Conservation (phyloP, 768 basidiomycete genomes). For the Pleurotus salmoneostramineus region DNA sequence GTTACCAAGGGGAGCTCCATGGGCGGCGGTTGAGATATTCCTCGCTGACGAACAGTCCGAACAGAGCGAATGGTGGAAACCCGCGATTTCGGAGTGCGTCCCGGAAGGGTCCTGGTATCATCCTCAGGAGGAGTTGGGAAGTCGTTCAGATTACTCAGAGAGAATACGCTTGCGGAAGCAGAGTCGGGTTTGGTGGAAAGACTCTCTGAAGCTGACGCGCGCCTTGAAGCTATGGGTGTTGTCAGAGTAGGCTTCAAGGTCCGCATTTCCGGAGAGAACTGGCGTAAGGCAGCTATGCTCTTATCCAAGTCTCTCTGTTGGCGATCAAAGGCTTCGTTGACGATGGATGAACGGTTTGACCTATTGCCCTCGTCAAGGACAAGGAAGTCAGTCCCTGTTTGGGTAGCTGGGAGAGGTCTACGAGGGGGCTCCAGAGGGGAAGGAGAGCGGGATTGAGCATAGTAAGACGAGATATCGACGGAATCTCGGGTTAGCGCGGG, state of each 20-base stretch:
- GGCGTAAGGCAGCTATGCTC: constrained; percentile 55
- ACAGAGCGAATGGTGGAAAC: neutral
- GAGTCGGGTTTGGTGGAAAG: constrained; percentile 24
- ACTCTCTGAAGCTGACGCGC: constrained; percentile 14
- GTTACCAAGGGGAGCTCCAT: neutral
- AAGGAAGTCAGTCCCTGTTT: constrained; percentile 30
- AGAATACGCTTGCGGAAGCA: constrained; percentile 48
- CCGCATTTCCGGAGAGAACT: constrained; percentile 29
- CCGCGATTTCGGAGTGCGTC: constrained; percentile 1
- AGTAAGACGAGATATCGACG: constrained; percentile 22
- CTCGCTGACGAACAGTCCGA: neutral
- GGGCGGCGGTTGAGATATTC: neutral
- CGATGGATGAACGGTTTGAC: constrained; percentile 14
- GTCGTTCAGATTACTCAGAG: constrained; percentile 61
- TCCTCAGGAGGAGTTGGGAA: constrained; percentile 61
- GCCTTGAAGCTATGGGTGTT: constrained; percentile 9
- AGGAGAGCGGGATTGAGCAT: constrained; percentile 13
- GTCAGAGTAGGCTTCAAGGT: neutral
- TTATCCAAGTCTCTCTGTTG: constrained; percentile 63
- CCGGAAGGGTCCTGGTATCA: constrained; percentile 12
- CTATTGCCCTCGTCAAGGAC: constrained; percentile 39
- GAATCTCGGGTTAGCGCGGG: neutral
- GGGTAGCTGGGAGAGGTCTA: constrained; percentile 4
- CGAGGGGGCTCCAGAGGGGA: neutral
- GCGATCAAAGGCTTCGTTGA: constrained; percentile 50